Percentiles rank a stretch among this genome's conserved stretches.
Evolutionary conservation across 345 rosid species (phyloP).

Genomic region (Lepidium didymum): DNA sequence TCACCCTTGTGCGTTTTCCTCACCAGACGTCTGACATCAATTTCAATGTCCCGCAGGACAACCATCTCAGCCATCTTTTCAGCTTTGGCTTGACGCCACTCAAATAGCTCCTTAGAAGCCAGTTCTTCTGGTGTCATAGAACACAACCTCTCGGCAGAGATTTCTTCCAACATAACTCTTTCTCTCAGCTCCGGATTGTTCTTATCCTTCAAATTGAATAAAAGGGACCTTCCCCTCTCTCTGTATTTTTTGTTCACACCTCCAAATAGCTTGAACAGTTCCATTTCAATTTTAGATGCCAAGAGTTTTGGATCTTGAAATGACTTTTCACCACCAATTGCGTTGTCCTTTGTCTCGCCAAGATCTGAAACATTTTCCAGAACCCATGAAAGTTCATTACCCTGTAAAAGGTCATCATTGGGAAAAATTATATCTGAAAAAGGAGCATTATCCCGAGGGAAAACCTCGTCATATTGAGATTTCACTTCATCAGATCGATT

Average conservation of each 20-base stretch:
- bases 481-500: conserved; percentile 30
- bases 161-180: conserved; percentile 74
- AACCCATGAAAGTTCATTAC: conserved; percentile 91
- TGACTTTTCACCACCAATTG: conserved; percentile 16
- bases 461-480: conserved; percentile 35
- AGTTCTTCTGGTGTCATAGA: conserved; percentile 97
- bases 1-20: conserved; percentile 98
- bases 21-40: conserved; percentile 75
- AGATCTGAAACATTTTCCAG: conserved; percentile 51
- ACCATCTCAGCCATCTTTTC: conserved; percentile 97
- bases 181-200: conserved; percentile 91
- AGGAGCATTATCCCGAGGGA: conserved; percentile 56
- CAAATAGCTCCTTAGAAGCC: conserved; percentile 95
- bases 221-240: conserved; percentile 90
- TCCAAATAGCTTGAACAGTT: conserved; percentile 75
- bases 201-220: conserved; percentile 90
- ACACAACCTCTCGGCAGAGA: conserved; percentile 68
- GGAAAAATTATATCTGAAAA: conserved; percentile 64
- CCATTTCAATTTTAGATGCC: conserved; percentile 75
- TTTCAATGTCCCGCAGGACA: conserved; percentile 71
- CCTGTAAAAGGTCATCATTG: conserved; percentile 92
- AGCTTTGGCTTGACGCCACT: conserved; percentile 98
- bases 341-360: conserved; percentile 30
- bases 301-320: conserved; percentile 41
- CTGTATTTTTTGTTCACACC: conserved; percentile 97